A percentile compares a stretch with the other conserved stretches of the same genome.
Conservation (phyloP, 2,329 filamentous ascomycete genomes). For the Chaetomiaceae sp. region DNA sequence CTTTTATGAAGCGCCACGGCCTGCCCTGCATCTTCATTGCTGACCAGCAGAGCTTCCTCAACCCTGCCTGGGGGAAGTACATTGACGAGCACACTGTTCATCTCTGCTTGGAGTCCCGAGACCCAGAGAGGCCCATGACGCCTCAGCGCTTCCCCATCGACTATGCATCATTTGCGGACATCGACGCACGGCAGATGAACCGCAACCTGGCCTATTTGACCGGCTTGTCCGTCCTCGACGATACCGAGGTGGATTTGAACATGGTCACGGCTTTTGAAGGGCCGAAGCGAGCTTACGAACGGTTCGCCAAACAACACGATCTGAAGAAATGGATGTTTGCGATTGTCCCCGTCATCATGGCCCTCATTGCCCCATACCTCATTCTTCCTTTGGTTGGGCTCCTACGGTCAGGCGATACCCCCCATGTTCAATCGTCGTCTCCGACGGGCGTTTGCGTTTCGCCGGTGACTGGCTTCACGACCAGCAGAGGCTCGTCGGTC, state of each 20-base stretch:
- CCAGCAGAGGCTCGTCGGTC: constrained; percentile 6
- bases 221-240: constrained; percentile 29
- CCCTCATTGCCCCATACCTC: constrained; percentile 11
- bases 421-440: neutral
- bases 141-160: constrained; percentile 45
- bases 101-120: constrained; percentile 42
- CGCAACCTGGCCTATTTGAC: constrained; percentile 48
- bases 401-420: neutral
- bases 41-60: constrained; percentile 37
- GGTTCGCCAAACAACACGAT: constrained; percentile 3
- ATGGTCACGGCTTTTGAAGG: neutral
- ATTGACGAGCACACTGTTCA: constrained; percentile 42
- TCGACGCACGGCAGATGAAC: constrained; percentile 50
- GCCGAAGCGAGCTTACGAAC: neutral
- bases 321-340: constrained; percentile 9
- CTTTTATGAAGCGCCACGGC: constrained; percentile 43
- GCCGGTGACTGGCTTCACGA: constrained; percentile 7
- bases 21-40: constrained; percentile 47
- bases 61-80: constrained; percentile 32
- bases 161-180: constrained; percentile 43
- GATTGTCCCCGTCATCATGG: constrained; percentile 12
- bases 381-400: neutral
- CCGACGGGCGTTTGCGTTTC: constrained; percentile 5
- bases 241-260: neutral
- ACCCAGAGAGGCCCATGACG: constrained; percentile 32